These are phyloP conservation scores for Hanseniaspora sp. DNA, from an alignment of 1,139 yeast genomes.

Conservation along the genomic window DNA sequence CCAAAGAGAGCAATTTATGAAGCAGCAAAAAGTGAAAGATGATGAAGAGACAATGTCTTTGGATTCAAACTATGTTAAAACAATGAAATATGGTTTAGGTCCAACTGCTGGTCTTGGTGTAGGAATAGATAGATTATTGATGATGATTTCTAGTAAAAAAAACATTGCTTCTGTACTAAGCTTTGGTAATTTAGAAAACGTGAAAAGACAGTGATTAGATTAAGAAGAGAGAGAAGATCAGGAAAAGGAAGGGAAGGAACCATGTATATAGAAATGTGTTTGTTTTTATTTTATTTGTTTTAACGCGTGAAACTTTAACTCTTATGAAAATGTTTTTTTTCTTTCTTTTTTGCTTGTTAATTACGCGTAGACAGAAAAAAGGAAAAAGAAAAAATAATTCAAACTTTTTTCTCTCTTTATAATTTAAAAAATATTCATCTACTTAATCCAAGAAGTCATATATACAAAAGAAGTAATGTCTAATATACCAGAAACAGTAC, in stretches of 20 bases:
- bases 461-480: neutral
- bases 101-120: conserved; percentile 99
- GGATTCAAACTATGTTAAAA: conserved; percentile 58
- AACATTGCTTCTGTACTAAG: conserved; percentile 72
- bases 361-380: too few species aligned
- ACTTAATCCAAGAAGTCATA: neutral
- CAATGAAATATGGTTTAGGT: conserved; percentile 87
- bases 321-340: too few species aligned
- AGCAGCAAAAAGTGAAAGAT: conserved; percentile 42
- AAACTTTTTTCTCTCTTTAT: too few species aligned
- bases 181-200: conserved; percentile 74
- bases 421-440: too few species aligned
- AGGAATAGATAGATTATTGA: conserved; percentile 79
- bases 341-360: too few species aligned
- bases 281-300: too few species aligned
- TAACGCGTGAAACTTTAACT: too few species aligned
- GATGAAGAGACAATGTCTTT: conserved; percentile 62
- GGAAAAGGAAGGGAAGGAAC: too few species aligned
- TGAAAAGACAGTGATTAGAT: conserved; percentile 39
- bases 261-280: too few species aligned
- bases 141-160: conserved; percentile 55
- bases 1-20: conserved; percentile 50
- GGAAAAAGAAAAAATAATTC: too few species aligned
- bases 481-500: conserved; percentile 26
- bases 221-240: too few species aligned